Base-by-base conservation (phyloP, 2,329 filamentous ascomycete species). In the Aspergillus fumigatiaffinis region DNA sequence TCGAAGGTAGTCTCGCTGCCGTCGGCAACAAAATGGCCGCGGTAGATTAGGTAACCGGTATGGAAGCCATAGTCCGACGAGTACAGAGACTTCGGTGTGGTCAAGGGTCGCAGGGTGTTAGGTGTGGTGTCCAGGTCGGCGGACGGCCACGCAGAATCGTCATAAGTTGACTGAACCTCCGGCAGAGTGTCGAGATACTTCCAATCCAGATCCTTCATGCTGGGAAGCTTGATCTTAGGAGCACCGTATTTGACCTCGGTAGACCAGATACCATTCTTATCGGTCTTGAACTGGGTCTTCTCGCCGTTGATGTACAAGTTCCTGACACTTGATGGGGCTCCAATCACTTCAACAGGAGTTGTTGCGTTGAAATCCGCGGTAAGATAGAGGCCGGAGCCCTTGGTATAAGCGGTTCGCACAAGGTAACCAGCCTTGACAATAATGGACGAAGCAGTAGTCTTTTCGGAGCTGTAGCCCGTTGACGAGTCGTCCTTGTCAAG, bases 61-160 rank as follows among this genome's bases (percentile, higher is more conserved):
- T 90, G 80, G 72, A 86, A 92, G 25, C 89, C 89, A 66, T 92
- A 92, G 71, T 92, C 89, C 17, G 83, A 83, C 0, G 80, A 80
- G 65, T 88, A 90, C 0, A 92, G 80, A 0, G 84, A 86, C 0
- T 83, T 85, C 0, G 88, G 85, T 0, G 89, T 92, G 0, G 77
- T 80, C 2, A 87, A 74, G 1, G 80, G 74, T 23, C 73, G 66
- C 20, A 79, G 75, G 0, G 82, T 84, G 70, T 91, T 91, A 67
- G 83, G 83, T 1, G 85, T 86, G 2, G 78, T 79, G 1, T 74
- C 77, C 5, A 84, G 76, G 58, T 87, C 74, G 0, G 88, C 89
- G 0, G 68, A 63, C 0, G 79, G 79, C 90, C 90, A 94, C 5
- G 73, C 71, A 3, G 82, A 82, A 70, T 94, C 90, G 53, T 91